Evolutionary conservation across 495 filamentous ascomycete species (phyloP), one percentile per base, ranked within the genome.

Genomic region (Hypoxylon lenormandii): DNA sequence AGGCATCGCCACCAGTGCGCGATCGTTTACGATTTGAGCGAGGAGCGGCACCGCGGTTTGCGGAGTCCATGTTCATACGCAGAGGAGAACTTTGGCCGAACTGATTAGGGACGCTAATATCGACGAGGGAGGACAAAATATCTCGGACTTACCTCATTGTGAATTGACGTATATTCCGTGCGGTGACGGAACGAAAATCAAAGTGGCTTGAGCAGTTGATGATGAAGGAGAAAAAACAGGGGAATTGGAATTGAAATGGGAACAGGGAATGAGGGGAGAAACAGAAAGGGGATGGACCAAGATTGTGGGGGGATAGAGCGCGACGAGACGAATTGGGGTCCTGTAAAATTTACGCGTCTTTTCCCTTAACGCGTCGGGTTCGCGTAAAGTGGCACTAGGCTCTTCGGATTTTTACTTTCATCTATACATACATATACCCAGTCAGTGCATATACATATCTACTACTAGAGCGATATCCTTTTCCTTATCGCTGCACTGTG

Each of bases 21-120:
- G 88, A 87, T 69, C 94, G 88, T 82, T 97, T 97, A 61, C 92
- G 90, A 70, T 85, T 84, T 67, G 82, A 87, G 56, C 83, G 74
- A 74, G 72, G 60, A 21, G 82, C 81, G 51, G 84, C 67, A 53
- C 92, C 92, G 60, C 93, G 89, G 78, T 97, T 97, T 72, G 90
- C 93, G 70, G 93, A 92, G 64, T 91, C 88, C 84, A 91, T 90
- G 80, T 87, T 93, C 56, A 88, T 85, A 78, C 90, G 90, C 55
- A 96, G 86, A 75, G 93, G 93, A 77, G 92, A 93, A 84, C 92
- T 83, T 47, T 33, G 10, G 13, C 23, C 5, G 88, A 62, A 22
- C 42, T 36, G 58, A 47, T 66, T 47, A 66, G 45, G 28, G 48
- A 52, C 36, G 36, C 45, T 59, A 28, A 23, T 7, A 5, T 7